Conservation (phyloP, 805 yeast genomes). For the Metschnikowia aberdeeniae region DNA sequence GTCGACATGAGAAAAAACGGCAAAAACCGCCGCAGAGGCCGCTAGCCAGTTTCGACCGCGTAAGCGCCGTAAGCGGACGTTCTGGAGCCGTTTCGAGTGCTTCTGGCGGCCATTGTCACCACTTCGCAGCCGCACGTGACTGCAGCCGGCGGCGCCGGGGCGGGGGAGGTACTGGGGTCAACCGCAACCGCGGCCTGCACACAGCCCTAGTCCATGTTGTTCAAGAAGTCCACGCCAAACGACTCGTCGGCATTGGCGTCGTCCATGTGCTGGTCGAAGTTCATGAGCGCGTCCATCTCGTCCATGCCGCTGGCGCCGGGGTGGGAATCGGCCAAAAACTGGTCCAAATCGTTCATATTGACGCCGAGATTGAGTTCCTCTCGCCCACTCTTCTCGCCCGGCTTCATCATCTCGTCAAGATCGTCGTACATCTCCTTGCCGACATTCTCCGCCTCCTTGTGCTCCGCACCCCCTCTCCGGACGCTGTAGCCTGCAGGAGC, state of each 20-base stretch:
- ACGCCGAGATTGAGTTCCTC: slow-evolving; percentile 8
- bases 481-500: slow-evolving; percentile 42
- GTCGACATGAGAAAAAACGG: too few relatives aligned
- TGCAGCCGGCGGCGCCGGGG: too few relatives aligned
- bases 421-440: slow-evolving; percentile 4
- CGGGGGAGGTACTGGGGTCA: too few relatives aligned
- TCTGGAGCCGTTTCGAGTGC: too few relatives aligned
- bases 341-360: slow-evolving; percentile 18
- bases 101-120: too few relatives aligned
- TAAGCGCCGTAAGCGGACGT: too few relatives aligned
- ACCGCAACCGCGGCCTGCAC: too few relatives aligned
- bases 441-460: neutral
- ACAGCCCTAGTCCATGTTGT: slow-evolving; percentile 24
- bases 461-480: slow-evolving; percentile 4
- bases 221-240: slow-evolving; percentile 34
- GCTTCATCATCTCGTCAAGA: slow-evolving; percentile 4
- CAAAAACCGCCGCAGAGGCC: too few relatives aligned
- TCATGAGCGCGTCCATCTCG: slow-evolving; percentile 20
- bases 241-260: slow-evolving; percentile 22
- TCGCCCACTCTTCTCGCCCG: neutral
- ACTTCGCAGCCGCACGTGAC: too few relatives aligned
- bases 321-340: slow-evolving; percentile 16
- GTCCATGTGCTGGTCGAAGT: slow-evolving; percentile 13
- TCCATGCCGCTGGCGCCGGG: slow-evolving; percentile 13
- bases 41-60: too few relatives aligned